These are phyloP conservation scores for Myriosclerotinia duriaeana DNA, from an alignment of 2,329 filamentous ascomycete species.

Conservation along the genomic window DNA sequence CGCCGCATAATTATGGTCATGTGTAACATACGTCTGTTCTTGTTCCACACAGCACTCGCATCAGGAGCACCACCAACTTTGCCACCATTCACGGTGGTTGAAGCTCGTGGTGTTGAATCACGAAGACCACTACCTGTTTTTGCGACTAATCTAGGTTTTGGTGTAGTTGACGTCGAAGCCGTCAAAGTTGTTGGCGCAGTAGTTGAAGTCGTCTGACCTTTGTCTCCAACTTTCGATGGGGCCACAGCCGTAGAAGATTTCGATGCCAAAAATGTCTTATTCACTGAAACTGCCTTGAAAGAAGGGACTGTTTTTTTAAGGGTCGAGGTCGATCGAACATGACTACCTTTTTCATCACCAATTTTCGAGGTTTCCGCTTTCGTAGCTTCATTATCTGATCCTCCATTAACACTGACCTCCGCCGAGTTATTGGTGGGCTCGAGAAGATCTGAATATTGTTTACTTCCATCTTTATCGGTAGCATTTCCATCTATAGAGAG, in stretches of 20 bases:
- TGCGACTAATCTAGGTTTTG: constrained; percentile 71
- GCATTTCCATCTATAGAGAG: constrained; percentile 49
- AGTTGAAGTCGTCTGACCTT: constrained; percentile 39
- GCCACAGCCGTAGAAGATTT: constrained; percentile 54
- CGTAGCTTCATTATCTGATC: constrained; percentile 74
- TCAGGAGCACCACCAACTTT: constrained; percentile 65
- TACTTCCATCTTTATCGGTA: constrained; percentile 51
- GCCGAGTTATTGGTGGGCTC: constrained; percentile 62
- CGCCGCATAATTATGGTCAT: not conserved
- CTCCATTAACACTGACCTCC: constrained; percentile 69
- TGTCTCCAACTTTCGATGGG: constrained; percentile 52
- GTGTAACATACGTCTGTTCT: constrained; percentile 69
- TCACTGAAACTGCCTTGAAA: constrained; percentile 84
- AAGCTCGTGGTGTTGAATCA: constrained; percentile 50
- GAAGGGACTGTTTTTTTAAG: constrained; percentile 68
- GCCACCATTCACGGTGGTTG: constrained; percentile 52
- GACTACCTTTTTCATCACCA: constrained; percentile 58
- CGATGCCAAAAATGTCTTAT: constrained; percentile 77
- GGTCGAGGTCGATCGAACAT: constrained; percentile 57
- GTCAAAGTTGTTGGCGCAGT: constrained; percentile 42
- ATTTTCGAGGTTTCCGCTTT: constrained; percentile 54
- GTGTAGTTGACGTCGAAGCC: constrained; percentile 47
- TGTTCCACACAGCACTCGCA: constrained; percentile 80
- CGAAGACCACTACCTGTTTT: constrained; percentile 66
- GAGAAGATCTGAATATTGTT: constrained; percentile 54